Evolutionary conservation across 306 rosid species (phyloP).

Genomic region (Castanospermum australe): DNA sequence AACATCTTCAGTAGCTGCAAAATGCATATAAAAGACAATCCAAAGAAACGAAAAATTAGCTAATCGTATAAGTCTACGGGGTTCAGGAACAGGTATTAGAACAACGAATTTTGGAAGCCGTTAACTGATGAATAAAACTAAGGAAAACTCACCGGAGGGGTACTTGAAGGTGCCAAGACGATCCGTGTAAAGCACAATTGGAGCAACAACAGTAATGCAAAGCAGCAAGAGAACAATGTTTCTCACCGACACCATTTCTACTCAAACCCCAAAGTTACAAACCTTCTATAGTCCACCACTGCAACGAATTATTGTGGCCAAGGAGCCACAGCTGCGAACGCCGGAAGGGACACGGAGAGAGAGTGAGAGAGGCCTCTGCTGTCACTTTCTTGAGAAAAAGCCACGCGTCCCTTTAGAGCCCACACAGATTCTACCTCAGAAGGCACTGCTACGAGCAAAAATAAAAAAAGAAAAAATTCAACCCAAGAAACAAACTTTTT

Average conservation of each 20-base stretch:
- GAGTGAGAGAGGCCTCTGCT: background rate
- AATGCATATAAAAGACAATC: background rate
- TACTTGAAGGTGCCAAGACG: slow-evolving; percentile 53
- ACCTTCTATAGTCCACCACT: background rate
- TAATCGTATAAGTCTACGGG: background rate
- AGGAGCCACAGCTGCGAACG: background rate
- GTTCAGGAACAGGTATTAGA: background rate
- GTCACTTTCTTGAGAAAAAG: slow-evolving; percentile 7
- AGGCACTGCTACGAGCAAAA: background rate
- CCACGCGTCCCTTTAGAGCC: background rate
- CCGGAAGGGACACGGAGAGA: no score
- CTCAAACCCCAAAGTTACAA: background rate
- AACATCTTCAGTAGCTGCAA: slow-evolving; percentile 59
- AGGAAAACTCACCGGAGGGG: slow-evolving; percentile 50
- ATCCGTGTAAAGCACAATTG: slow-evolving; percentile 73
- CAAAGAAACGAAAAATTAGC: background rate
- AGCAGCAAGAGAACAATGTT: slow-evolving; percentile 61
- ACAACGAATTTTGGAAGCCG: background rate
- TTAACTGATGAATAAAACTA: background rate
- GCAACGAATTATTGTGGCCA: background rate
- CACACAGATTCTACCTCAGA: slow-evolving; percentile 1
- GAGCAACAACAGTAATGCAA: slow-evolving; percentile 72
- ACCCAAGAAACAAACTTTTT: background rate
- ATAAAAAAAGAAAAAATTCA: background rate
- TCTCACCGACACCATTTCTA: slow-evolving; percentile 51